These are phyloP conservation scores for Arthrobotrys entomopaga DNA, from an alignment of 2,329 filamentous ascomycete genomes.

Conservation along the genomic window DNA sequence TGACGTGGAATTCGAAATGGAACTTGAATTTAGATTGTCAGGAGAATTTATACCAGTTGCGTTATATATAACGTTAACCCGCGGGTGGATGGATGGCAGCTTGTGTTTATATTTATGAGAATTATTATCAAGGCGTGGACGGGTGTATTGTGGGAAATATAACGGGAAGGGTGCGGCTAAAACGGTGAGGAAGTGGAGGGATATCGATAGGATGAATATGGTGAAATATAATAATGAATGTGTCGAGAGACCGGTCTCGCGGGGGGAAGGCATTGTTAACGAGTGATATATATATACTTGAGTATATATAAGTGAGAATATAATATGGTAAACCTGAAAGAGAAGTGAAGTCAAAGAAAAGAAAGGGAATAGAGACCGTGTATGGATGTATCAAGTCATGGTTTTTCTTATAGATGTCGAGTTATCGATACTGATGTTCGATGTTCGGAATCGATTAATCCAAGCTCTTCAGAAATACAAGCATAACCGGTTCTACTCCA, in stretches of 20 bases:
- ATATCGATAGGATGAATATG: neutral
- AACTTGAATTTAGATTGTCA: too few relatives aligned
- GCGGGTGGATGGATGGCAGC: too few relatives aligned
- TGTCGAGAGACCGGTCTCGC: slow-evolving; percentile 29
- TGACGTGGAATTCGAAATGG: too few relatives aligned
- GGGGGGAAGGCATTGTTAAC: slow-evolving; percentile 14
- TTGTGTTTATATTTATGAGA: too few relatives aligned
- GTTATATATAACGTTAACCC: neutral
- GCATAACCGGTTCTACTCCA: slow-evolving; percentile 2
- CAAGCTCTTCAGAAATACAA: slow-evolving; percentile 3
- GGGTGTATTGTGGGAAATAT: slow-evolving; percentile 1
- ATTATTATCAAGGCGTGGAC: too few relatives aligned
- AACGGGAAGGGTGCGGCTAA: slow-evolving; percentile 6
- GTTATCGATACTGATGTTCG: neutral
- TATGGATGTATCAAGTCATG: slow-evolving; percentile 6
- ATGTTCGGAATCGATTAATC: neutral
- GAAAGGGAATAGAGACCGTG: neutral
- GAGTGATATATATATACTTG: too few relatives aligned
- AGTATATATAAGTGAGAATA: neutral
- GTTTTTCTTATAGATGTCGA: neutral
- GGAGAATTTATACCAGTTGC: neutral
- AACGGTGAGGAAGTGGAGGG: neutral
- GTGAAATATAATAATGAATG: neutral
- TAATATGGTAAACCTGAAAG: neutral
- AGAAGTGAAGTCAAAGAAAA: slow-evolving; percentile 1